Percentiles rank a stretch among this genome's conserved stretches.
Conservation (phyloP, 1,284 basidiomycete genomes). For the Takashimella tepidaria region DNA sequence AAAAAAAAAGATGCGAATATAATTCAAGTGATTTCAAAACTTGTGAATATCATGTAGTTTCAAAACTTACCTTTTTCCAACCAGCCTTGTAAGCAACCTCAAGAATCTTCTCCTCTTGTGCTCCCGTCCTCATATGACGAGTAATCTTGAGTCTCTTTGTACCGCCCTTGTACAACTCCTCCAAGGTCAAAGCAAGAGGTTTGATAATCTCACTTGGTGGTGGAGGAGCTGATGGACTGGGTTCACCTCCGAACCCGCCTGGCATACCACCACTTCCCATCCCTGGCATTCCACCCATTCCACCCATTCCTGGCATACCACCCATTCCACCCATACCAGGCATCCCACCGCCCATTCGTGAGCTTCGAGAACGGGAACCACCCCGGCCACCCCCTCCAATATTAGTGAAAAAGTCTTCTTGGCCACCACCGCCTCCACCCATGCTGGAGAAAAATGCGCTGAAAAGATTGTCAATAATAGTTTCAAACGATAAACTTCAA, state of each 20-base stretch:
- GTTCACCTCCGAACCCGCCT: slow-evolving; percentile 46
- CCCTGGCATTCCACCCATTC: slow-evolving; percentile 51
- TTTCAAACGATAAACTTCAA: slow-evolving; percentile 21
- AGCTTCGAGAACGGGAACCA: slow-evolving; percentile 22
- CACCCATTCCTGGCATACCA: slow-evolving; percentile 21
- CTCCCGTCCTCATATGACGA: slow-evolving; percentile 64
- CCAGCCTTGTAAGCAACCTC: slow-evolving; percentile 78
- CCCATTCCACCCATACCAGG: slow-evolving; percentile 20
- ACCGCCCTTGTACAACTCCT: slow-evolving; percentile 84
- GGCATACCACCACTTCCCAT: slow-evolving; percentile 56
- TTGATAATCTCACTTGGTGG: slow-evolving; percentile 64
- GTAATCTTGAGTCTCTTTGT: slow-evolving; percentile 88
- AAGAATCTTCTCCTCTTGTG: slow-evolving; percentile 82
- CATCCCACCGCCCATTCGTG: slow-evolving; percentile 23
- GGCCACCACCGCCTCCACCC: slow-evolving; percentile 38
- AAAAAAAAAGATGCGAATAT: no score
- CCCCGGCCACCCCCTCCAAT: slow-evolving; percentile 29
- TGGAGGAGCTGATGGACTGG: slow-evolving; percentile 44
- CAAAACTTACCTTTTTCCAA: slow-evolving; percentile 49
- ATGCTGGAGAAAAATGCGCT: slow-evolving; percentile 62
- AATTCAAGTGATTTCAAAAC: no score
- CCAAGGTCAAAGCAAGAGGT: slow-evolving; percentile 78
- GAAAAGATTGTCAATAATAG: slow-evolving; percentile 15
- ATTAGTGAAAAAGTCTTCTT: slow-evolving; percentile 31
- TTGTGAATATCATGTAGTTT: no score